Base-by-base conservation (phyloP, 495 filamentous ascomycete genomes). In the Corynascus novoguineensis region DNA sequence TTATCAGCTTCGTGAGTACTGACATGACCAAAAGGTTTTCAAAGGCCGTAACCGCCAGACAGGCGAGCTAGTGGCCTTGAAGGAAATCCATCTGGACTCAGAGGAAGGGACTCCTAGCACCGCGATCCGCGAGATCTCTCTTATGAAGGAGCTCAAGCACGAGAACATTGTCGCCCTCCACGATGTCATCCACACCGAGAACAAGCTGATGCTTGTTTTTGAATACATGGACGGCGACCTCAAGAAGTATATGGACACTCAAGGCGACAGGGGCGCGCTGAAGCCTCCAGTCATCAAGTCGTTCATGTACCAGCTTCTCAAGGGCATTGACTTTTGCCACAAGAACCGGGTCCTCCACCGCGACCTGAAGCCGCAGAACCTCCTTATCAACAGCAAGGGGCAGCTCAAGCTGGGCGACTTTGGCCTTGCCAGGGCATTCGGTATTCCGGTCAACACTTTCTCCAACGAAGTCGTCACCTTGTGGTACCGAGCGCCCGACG, bases 121-220 rank as follows among this genome's bases (percentile, higher is more conserved):
- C 12, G 93, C 93, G 34, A 99, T 99, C 68, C 90, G 93, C 44
- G 93, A 98, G 73, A 98, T 98, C 67, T 96, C 90, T 0, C 78
- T 99, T 28, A 96, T 99, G 88, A 99, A 99, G 74, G 93, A 99
- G 73, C 82, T 97, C 66, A 97, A 96, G 72, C 90, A 99, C 73
- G 89, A 95, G 64, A 96, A 95, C 69, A 97, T 97, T 57, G 92
- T 99, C 54, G 92, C 88, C 47, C 86, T 99, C 1, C 87, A 97
- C 77, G 95, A 99, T 75, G 95, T 99, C 31, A 97, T 99, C 64
- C 93, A 99, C 69, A 97, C 93, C 53, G 93, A 99, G 73, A 96
- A 97, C 76, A 99, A 99, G 70, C 83, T 99, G 41, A 97, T 97
- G 90, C 87, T 99, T 35, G 93, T 99, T 14, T 96, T 97, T 62